Evolutionary conservation across 106 monocot species (phyloP).

Genomic region (Acanthochlamys bracteata): DNA sequence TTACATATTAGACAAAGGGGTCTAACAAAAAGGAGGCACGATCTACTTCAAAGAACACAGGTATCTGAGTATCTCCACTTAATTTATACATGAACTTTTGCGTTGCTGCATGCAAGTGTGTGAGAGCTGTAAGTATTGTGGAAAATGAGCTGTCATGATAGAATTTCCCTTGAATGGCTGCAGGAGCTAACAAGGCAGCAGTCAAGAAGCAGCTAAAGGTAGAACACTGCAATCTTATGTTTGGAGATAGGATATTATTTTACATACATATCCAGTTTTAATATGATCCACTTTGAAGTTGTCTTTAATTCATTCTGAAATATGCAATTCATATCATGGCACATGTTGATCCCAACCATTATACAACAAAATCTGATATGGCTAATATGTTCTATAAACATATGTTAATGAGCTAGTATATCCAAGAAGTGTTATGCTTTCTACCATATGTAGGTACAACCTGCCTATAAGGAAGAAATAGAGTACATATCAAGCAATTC

Average conservation of each 20-base stretch:
- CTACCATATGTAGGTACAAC: constrained; percentile 10
- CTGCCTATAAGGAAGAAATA: constrained; percentile 24
- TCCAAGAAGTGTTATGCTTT: background rate
- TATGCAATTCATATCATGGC: no score
- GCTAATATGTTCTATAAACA: background rate
- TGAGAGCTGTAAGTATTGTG: background rate
- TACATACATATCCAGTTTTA: background rate
- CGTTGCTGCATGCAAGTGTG: background rate
- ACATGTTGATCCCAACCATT: no score
- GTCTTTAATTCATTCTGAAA: background rate
- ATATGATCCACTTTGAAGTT: background rate
- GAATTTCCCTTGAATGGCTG: background rate
- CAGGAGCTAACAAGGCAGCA: background rate
- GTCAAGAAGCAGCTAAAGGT: background rate
- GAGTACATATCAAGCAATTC: constrained; percentile 30
- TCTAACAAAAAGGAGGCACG: constrained; percentile 6
- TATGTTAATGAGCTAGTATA: background rate
- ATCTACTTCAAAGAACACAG: constrained; percentile 15
- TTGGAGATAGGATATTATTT: background rate
- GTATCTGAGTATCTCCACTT: constrained; percentile 13
- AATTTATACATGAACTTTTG: background rate
- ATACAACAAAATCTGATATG: background rate
- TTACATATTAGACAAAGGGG: constrained; percentile 12
- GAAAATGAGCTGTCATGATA: background rate
- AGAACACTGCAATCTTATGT: background rate